A percentile compares a stretch with the other conserved stretches of the same genome.
Evolutionary conservation across 441 rosid genomes (phyloP).

Genomic region (Pelargonium cotyledonis): DNA sequence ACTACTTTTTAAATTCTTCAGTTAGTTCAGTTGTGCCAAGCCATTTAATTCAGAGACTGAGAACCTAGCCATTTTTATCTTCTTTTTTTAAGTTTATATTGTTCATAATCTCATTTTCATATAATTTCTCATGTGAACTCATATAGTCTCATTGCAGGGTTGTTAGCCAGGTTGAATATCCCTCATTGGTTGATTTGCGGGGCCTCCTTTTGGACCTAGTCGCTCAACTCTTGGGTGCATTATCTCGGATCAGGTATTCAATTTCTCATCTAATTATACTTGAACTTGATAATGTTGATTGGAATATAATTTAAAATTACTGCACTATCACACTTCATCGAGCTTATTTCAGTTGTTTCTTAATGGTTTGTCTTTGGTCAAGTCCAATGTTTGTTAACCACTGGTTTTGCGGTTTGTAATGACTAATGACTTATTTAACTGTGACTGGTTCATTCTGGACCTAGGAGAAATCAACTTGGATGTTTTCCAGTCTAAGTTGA

Average conservation of each 20-base stretch:
- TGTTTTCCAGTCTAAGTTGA: too few relatives aligned
- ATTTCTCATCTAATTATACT: conserved; percentile 15
- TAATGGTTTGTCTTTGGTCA: conserved; percentile 4
- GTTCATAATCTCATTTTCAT: not conserved
- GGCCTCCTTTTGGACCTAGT: conserved; percentile 95
- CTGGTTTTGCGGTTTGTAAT: conserved; percentile 4
- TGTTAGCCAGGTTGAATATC: conserved; percentile 98
- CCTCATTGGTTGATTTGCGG: conserved; percentile 95
- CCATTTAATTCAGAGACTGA: not conserved
- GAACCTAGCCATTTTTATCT: not conserved
- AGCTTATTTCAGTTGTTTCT: not conserved
- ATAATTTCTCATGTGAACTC: too few relatives aligned
- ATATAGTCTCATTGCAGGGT: conserved; percentile 45
- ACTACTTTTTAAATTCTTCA: conserved; percentile 5
- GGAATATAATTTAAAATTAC: conserved; percentile 1
- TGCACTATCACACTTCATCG: not conserved
- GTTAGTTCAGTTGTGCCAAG: too few relatives aligned
- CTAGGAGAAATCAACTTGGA: too few relatives aligned
- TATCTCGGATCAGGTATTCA: conserved; percentile 88
- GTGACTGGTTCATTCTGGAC: not conserved
- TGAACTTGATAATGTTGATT: conserved; percentile 8
- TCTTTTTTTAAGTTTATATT: not conserved
- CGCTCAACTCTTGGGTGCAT: conserved; percentile 96
- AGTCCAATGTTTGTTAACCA: not conserved
- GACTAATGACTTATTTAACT: not conserved